Evolutionary conservation across 1,284 basidiomycete genomes (phyloP).

Genomic region (Ustilago hordei): DNA sequence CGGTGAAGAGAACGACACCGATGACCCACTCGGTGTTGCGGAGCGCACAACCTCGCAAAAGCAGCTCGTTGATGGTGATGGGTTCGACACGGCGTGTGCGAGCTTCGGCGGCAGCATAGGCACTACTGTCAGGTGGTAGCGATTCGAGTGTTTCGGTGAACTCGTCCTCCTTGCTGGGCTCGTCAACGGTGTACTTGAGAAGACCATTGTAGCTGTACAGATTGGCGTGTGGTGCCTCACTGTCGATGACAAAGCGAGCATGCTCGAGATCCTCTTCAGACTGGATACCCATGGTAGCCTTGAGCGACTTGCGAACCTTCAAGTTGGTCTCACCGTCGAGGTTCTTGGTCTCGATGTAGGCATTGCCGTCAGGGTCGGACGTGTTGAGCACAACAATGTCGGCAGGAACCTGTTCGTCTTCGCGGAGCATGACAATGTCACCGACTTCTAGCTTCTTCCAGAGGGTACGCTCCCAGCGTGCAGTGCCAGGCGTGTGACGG

Average conservation of each 20-base stretch:
- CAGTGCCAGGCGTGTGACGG: constrained; percentile 77
- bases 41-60: constrained; percentile 91
- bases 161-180: constrained; percentile 49
- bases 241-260: constrained; percentile 86
- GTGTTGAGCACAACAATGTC: constrained; percentile 89
- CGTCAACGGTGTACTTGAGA: constrained; percentile 75
- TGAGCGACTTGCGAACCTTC: constrained; percentile 84
- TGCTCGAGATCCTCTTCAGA: constrained; percentile 92
- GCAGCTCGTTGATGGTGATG: constrained; percentile 88
- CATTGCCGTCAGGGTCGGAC: constrained; percentile 70
- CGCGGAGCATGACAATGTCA: constrained; percentile 88
- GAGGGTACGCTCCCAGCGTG: constrained; percentile 91
- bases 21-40: constrained; percentile 95
- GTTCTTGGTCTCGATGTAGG: constrained; percentile 79
- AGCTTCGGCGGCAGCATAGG: constrained; percentile 51
- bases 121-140: constrained; percentile 46
- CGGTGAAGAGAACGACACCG: constrained; percentile 92
- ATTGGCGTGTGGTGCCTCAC: constrained; percentile 92
- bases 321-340: constrained; percentile 97
- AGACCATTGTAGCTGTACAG: constrained; percentile 91
- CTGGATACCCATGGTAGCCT: constrained; percentile 80
- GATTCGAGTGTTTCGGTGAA: constrained; percentile 33
- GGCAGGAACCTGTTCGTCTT: constrained; percentile 95
- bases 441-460: constrained; percentile 99
- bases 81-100: constrained; percentile 70